Conservation (phyloP, 2,329 filamentous ascomycete genomes). For the Aspergillus fumigatus region DNA sequence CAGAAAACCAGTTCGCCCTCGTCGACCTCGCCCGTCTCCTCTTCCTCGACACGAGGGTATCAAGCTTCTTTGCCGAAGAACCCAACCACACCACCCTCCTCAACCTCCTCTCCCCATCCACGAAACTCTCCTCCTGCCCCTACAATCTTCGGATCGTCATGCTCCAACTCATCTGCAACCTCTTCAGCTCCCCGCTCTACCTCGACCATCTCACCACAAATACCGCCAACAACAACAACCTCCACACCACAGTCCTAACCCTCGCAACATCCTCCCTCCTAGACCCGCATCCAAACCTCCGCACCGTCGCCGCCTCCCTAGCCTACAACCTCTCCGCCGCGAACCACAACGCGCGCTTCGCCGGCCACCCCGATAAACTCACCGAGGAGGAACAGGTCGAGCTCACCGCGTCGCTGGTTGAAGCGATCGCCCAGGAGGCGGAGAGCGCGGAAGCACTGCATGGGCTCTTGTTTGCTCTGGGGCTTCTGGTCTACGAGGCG, state of each 20-base stretch:
- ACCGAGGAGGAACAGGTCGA: slow-evolving; percentile 72
- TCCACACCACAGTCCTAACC: slow-evolving; percentile 59
- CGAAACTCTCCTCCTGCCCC: slow-evolving; percentile 53
- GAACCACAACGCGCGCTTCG: slow-evolving; percentile 62
- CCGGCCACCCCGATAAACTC: slow-evolving; percentile 55
- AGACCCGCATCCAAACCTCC: slow-evolving; percentile 70
- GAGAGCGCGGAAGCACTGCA: slow-evolving; percentile 64
- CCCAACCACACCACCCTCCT: slow-evolving; percentile 58
- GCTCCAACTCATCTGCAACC: slow-evolving; percentile 76
- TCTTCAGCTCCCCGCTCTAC: slow-evolving; percentile 75
- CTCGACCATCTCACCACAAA: slow-evolving; percentile 66
- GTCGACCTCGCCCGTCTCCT: slow-evolving; percentile 81
- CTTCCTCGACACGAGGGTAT: slow-evolving; percentile 71
- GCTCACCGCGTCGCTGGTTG: slow-evolving; percentile 72
- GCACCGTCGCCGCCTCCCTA: slow-evolving; percentile 76
- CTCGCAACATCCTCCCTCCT: slow-evolving; percentile 75
- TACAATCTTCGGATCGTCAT: slow-evolving; percentile 79
- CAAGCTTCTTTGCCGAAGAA: slow-evolving; percentile 79
- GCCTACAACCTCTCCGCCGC: slow-evolving; percentile 75
- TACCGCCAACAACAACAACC: slow-evolving; percentile 49
- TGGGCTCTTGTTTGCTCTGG: slow-evolving; percentile 71
- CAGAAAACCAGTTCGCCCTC: slow-evolving; percentile 68
- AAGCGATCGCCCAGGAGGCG: slow-evolving; percentile 59
- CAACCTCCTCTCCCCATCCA: slow-evolving; percentile 50
- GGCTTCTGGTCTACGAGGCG: slow-evolving; percentile 68